Evolutionary conservation across 169 alveolate species (phyloP), one percentile per base, ranked within the genome.

Genomic region (Plasmodium ovale): DNA sequence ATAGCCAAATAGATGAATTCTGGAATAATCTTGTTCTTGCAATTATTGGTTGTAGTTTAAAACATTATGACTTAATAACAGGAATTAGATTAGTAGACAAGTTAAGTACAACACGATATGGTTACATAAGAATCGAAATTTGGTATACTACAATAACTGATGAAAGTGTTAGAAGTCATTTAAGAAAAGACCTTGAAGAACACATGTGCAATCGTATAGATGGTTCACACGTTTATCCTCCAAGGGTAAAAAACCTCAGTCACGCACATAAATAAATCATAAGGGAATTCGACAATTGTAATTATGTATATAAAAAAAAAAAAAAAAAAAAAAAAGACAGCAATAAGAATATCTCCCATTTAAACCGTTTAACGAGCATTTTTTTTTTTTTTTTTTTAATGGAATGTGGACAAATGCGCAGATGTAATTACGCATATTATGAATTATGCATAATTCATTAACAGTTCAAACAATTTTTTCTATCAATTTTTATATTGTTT

Each of bases 21-120:
- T 94, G 97, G 97, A 94, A 94, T 73, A 94, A 94, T 73, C 92
- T 94, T 21, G 94, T 94, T 14, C 90, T 94, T 39, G 97, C 96
- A 1, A 89, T 94, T 25, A 92, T 94, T 39, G 97, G 97, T 19
- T 92, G 94, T 58, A 94, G 93, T 58, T 77, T 94, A 44, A 92
- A 94, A 35, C 92, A 89, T 23, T 92, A 93, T 44, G 74, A 94
- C 37, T 79, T 92, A 54, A 93, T 94, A 23, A 94, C 92, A 53
- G 97, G 97, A 35, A 93, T 94, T 49, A 89, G 97, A 44, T 79
- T 94, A 72, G 97, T 94, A 47, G 84, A 94, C 85, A 72, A 77
- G 62, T 77, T 77, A 77, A 77, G 74, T 67, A 62, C 65, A 12
- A 44, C 88, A 33, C 87, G 82, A n/a, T 87, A 37, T 89, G 94